A percentile compares a stretch with the other conserved stretches of the same genome.
Conservation (phyloP, 257 asterid genomes). For the Nyctanthes arbortristis region DNA sequence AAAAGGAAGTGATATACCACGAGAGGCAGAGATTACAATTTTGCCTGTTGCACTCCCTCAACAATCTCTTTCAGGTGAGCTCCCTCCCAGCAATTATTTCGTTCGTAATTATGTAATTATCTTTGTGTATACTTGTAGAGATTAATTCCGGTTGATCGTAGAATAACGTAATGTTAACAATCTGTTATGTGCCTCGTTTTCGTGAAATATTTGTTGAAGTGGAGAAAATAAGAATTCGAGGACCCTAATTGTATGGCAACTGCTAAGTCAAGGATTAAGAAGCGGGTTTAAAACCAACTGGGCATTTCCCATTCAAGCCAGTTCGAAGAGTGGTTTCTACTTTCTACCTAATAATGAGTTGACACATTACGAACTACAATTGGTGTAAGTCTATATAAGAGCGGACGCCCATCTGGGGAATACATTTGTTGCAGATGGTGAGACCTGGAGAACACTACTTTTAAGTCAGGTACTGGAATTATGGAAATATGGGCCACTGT, state of each 20-base stretch:
- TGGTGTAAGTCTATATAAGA: too few relatives aligned
- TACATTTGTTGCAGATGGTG: too few relatives aligned
- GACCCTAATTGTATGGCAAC: neutral
- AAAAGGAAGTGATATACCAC: slow-evolving; percentile 54
- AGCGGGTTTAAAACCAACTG: neutral
- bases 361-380: too few relatives aligned
- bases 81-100: neutral
- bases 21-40: slow-evolving; percentile 84
- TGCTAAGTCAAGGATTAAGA: neutral
- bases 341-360: too few relatives aligned
- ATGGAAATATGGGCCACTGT: too few relatives aligned
- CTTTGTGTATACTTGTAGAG: neutral
- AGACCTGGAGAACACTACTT: too few relatives aligned
- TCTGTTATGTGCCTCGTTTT: neutral
- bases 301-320: neutral
- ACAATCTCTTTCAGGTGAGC: slow-evolving; percentile 89
- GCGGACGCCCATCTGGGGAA: too few relatives aligned
- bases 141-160: neutral
- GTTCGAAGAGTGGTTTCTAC: neutral
- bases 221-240: neutral
- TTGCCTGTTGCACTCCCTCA: slow-evolving; percentile 88
- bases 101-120: neutral
- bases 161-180: neutral
- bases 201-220: neutral
- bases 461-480: too few relatives aligned